Percentiles rank a stretch among this genome's conserved stretches.
Evolutionary conservation across 1,284 basidiomycete genomes (phyloP).

Genomic region (Spongispora temasekensis): DNA sequence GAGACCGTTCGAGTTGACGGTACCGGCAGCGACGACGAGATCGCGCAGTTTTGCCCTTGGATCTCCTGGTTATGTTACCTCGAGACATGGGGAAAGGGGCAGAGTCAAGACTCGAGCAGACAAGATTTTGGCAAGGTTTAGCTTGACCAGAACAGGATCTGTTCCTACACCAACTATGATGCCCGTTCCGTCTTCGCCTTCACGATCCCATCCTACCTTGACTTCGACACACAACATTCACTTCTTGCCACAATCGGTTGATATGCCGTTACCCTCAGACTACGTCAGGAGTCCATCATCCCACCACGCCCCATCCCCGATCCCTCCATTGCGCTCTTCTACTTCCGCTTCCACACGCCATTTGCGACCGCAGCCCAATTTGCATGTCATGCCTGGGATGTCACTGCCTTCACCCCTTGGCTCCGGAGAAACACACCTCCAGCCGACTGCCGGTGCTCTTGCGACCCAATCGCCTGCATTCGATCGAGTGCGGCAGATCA

Average conservation of each 20-base stretch:
- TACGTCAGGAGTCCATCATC: neutral
- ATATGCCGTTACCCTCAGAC: neutral
- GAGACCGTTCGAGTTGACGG: constrained; percentile 24
- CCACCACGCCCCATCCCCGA: constrained; percentile 1
- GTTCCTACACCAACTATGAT: neutral
- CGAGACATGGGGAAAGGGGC: neutral
- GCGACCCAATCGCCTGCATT: constrained; percentile 1
- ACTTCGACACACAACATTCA: constrained; percentile 1
- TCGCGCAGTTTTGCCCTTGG: neutral
- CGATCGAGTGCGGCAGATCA: constrained; percentile 9
- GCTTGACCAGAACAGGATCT: neutral
- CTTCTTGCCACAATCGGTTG: constrained; percentile 2
- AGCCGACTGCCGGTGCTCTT: neutral
- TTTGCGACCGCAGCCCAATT: neutral
- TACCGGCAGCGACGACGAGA: constrained; percentile 7
- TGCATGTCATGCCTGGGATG: neutral
- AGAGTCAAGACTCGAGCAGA: neutral
- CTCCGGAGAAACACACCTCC: neutral
- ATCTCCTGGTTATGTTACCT: constrained; percentile 7
- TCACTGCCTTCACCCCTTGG: neutral
- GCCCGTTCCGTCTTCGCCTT: neutral
- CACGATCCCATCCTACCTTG: neutral
- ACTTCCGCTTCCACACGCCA: no score
- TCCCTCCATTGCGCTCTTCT: neutral
- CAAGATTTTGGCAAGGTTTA: neutral